phyloP scores from a whole-genome alignment of 352 stramenopile species.

The Globisporangium iwayamae region DNA sequence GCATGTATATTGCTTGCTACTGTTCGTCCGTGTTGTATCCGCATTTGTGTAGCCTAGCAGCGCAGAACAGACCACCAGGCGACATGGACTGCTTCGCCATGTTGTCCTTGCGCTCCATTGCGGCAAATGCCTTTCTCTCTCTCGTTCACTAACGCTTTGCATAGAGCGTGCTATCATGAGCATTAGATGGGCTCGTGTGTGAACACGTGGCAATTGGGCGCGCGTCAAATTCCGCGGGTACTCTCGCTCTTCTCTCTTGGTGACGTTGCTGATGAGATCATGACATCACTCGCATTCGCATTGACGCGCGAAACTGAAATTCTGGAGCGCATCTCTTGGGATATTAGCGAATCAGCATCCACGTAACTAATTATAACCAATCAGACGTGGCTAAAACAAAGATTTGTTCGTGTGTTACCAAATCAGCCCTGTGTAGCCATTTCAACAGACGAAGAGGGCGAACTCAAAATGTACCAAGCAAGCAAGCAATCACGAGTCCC shows the following conservation, averaged over 20 bases:
- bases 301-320: constrained; percentile 10
- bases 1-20: neutral
- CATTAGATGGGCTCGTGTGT: neutral
- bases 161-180: neutral
- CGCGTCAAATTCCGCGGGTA: neutral
- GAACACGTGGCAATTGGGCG: neutral
- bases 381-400: neutral
- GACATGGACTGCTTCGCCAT: too few species aligned
- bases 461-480: neutral
- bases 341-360: constrained; percentile 10
- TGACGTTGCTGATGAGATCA: neutral
- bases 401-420: neutral
- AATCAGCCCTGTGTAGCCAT: constrained; percentile 1
- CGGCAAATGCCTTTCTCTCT: too few species aligned
- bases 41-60: too few species aligned
- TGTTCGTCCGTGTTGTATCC: too few species aligned
- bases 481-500: too few species aligned
- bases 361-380: neutral
- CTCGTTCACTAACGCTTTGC: too few species aligned
- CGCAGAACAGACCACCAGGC: too few species aligned
- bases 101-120: too few species aligned
- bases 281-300: neutral
- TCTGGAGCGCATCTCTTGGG: neutral
- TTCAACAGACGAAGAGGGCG: neutral
- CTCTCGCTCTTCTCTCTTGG: neutral